Evolutionary conservation across 2,329 filamentous ascomycete genomes (phyloP), one percentile per base, ranked within the genome.

Genomic region (Thyridium curvatum): DNA sequence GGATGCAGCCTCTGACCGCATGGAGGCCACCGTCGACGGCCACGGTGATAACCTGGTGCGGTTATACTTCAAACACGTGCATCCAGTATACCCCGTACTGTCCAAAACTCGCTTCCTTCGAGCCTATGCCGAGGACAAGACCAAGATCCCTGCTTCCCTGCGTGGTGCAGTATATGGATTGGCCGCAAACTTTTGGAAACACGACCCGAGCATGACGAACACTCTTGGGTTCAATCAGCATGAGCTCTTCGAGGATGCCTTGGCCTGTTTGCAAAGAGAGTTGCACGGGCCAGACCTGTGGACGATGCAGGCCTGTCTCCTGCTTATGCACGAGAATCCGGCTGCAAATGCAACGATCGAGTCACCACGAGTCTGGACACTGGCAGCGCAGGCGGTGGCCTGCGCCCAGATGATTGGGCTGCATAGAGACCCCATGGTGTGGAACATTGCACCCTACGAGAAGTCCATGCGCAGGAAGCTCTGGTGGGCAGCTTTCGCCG

Each of bases 341-440:
- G 65, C 66, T 1, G 59, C 59, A 12, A 68, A 65, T 14, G 66
- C 64, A 21, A 69, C 64, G 12, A 65, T 68, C 4, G 67, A 71
- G 46, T 68, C 64, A 6, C 68, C 68, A 0, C 59, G 60, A 14
- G 64, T 63, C 1, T 71, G 67, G 65, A 60, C 61, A 1, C 51
- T 68, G 33, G 56, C 66, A 1, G 59, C 64, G 4, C 67, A 68
- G 43, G 61, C 62, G 3, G 63, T 62, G 0, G 61, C 67, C 1
- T 63, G 59, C 39, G 67, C 67, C 0, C 68, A 70, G 39, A 66
- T 66, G 47, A 59, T 68, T 12, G 68, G 67, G 5, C 56, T 71
- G 4, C 68, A 71, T 30, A 63, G 61, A 35, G 65, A 71, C 14
- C 59, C 66, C 0, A 48, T 50, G 3, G 41, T 50, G 8, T 72